Base-by-base conservation (phyloP, 2,329 filamentous ascomycete species). In the Fusarium sterilihyphosum region DNA sequence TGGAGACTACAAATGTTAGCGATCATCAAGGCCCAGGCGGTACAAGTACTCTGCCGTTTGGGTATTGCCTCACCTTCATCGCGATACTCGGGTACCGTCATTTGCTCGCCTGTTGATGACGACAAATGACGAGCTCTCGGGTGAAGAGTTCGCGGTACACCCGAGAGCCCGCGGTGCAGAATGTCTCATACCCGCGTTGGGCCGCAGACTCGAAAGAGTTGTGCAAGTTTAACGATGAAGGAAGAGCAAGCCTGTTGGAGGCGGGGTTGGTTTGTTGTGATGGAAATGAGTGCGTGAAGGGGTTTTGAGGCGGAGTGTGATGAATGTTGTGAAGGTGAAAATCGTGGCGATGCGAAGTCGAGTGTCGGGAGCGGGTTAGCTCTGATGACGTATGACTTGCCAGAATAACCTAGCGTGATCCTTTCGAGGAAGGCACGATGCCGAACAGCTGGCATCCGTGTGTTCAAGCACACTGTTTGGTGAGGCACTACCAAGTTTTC, bases 141-240 rank as follows among this genome's bases (percentile, higher is more conserved):
- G 31, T 38, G 56, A 29, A 33, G 40, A 57, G 29, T 38, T 37
- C 8, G 24, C 8, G 31, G n/a, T 37, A 20, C 57, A 50, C 56
- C 24, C 16, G n/a, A 24, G 41, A 18, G 41, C 41, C 41, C 10
- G 16, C 16, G 3, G 12, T 41, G 16, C 16, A 44, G 6, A 24
- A 16, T 26, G n/a, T 37, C 14, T 52, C 31, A 37, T 59, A 37
- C 31, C 16, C 22, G 33, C 43, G 24, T 10, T 38, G 24, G 64
- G 64, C 58, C 29, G 63, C 57, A 56, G 53, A 54, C 33, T 50
- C 60, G n/a, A 35, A 61, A 57, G 65, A n/a, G 49, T 31, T 29
- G 22, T 38, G 44, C 22, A 33, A 66, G 24, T n/a, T 59, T 26
- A 20, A 24, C 33, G 12, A 41, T 14, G n/a, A 56, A 40, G n/a